Evolutionary conservation across 1,284 basidiomycete genomes (phyloP).

Genomic region (Fereydounia khargensis): DNA sequence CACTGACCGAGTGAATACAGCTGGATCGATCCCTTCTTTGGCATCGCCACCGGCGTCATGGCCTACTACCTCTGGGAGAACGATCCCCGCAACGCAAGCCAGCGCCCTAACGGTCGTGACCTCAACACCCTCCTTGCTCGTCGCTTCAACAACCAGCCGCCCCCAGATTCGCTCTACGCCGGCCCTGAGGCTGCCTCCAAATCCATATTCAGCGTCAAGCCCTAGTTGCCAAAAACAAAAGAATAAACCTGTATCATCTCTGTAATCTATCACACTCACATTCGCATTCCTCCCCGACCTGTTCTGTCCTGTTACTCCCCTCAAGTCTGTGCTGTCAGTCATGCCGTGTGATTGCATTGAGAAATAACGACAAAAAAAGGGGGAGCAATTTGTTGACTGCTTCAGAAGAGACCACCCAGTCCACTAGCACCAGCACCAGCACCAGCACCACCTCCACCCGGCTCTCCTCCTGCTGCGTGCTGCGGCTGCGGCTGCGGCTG

Average conservation of each 20-base stretch:
- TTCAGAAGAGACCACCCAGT: too few relatives aligned
- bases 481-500: too few relatives aligned
- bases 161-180: constrained; percentile 10
- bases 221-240: too few relatives aligned
- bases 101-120: constrained; percentile 34
- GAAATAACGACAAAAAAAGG: too few relatives aligned
- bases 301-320: too few relatives aligned
- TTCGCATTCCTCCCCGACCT: too few relatives aligned
- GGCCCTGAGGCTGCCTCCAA: constrained; percentile 12
- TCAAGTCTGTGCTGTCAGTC: too few relatives aligned
- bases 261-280: too few relatives aligned
- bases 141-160: constrained; percentile 12
- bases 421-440: background rate
- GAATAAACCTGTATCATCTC: too few relatives aligned
- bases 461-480: background rate
- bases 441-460: background rate
- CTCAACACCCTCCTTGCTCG: constrained; percentile 37
- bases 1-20: too few relatives aligned
- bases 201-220: constrained; percentile 27
- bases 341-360: too few relatives aligned
- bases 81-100: constrained; percentile 39
- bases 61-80: constrained; percentile 54
- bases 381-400: too few relatives aligned
- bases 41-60: constrained; percentile 45
- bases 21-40: constrained; percentile 51